Evolutionary conservation across 2,329 filamentous ascomycete species (phyloP).

Genomic region (Didymella exigua): DNA sequence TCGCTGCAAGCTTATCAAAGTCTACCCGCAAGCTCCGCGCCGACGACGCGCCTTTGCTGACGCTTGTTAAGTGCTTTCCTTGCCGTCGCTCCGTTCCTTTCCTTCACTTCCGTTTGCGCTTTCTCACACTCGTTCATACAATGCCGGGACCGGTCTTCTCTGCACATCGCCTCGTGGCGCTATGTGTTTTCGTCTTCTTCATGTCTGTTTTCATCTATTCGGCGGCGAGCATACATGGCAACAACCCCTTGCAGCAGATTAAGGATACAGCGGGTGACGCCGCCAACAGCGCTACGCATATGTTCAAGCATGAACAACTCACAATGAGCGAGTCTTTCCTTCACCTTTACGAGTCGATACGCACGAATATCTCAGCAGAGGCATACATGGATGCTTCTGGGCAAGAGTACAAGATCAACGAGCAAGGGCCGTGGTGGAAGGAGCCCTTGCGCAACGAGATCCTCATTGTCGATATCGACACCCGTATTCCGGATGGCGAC

Average conservation of each 20-base stretch:
- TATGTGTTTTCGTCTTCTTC: slow-evolving; percentile 10
- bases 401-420: slow-evolving; percentile 18
- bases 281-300: slow-evolving; percentile 9
- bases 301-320: slow-evolving; percentile 18
- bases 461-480: slow-evolving; percentile 42
- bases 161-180: slow-evolving; percentile 2
- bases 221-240: slow-evolving; percentile 16
- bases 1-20: neutral
- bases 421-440: slow-evolving; percentile 31
- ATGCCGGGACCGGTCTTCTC: slow-evolving; percentile 7
- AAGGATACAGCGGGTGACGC: slow-evolving; percentile 22
- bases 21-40: slow-evolving; percentile 2
- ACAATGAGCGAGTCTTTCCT: slow-evolving; percentile 16
- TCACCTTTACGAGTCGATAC: slow-evolving; percentile 19
- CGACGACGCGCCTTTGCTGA: neutral
- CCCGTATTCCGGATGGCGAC: slow-evolving; percentile 24
- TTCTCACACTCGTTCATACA: neutral
- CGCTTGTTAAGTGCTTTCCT: neutral
- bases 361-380: slow-evolving; percentile 13
- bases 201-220: slow-evolving; percentile 20
- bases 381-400: slow-evolving; percentile 20
- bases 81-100: neutral
- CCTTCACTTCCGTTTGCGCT: neutral
- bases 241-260: slow-evolving; percentile 15
- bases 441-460: slow-evolving; percentile 31